Evolutionary conservation across 805 yeast genomes (phyloP).

Genomic region (Lipomyces oligophaga): DNA sequence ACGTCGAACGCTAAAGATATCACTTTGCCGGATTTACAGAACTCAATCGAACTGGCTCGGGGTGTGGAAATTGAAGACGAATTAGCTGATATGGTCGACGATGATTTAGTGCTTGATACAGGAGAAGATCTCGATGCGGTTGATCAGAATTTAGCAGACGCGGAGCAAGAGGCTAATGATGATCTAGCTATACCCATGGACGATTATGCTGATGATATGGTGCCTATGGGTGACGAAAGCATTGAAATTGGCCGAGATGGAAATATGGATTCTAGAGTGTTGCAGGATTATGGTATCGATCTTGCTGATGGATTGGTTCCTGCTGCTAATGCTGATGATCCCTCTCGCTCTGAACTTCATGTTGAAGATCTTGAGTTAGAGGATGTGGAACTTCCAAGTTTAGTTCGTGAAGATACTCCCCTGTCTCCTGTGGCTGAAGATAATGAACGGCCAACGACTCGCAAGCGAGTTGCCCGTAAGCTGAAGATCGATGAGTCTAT

Average conservation of each 20-base stretch:
- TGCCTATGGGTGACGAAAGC: conserved; percentile 39
- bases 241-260: conserved; percentile 40
- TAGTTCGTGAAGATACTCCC: conserved; percentile 10
- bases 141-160: neutral
- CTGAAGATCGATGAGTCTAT: conserved; percentile 45
- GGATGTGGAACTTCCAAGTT: conserved; percentile 23
- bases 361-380: conserved; percentile 11
- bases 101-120: conserved; percentile 55
- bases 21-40: conserved; percentile 42
- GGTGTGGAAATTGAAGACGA: conserved; percentile 38
- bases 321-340: conserved; percentile 1
- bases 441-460: conserved; percentile 8
- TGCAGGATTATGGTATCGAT: conserved; percentile 21
- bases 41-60: conserved; percentile 67
- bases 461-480: conserved; percentile 39
- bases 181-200: conserved; percentile 3
- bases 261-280: conserved; percentile 11
- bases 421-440: conserved; percentile 5
- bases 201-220: conserved; percentile 12
- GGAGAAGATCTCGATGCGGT: conserved; percentile 33
- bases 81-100: conserved; percentile 37
- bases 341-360: conserved; percentile 3
- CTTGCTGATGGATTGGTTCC: conserved; percentile 2
- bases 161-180: conserved; percentile 12
- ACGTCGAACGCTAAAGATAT: conserved; percentile 26